Conservation (phyloP, 1,139 yeast genomes). For the Taiozyma onychis region DNA sequence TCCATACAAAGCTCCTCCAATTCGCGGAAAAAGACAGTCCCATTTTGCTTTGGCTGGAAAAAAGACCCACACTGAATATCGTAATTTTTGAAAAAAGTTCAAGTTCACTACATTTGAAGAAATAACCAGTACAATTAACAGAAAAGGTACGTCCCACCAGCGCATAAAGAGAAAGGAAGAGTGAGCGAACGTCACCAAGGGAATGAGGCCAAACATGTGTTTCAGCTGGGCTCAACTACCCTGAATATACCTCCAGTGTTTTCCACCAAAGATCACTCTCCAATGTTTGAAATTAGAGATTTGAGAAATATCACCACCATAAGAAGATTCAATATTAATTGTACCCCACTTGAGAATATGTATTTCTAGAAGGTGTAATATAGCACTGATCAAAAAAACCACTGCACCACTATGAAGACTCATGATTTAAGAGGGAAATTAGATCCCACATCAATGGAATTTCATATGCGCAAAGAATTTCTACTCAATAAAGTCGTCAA, state of each 20-base stretch:
- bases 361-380: neutral
- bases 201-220: neutral
- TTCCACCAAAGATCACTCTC: neutral
- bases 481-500: neutral
- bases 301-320: neutral
- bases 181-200: slow-evolving; percentile 7
- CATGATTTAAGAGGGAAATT: neutral
- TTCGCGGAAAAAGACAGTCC: neutral
- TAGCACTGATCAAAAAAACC: neutral
- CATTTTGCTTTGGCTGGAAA: neutral
- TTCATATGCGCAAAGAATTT: neutral
- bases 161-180: neutral
- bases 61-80: neutral
- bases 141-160: slow-evolving; percentile 20
- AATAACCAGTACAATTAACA: slow-evolving; percentile 10
- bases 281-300: neutral
- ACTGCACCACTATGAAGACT: neutral
- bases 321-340: neutral
- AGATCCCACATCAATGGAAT: neutral
- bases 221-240: neutral
- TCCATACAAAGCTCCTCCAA: neutral
- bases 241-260: neutral
- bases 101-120: neutral
- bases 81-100: neutral
- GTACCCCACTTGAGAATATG: neutral